These are phyloP conservation scores for Aspergillus brasiliensis DNA, from an alignment of 2,329 filamentous ascomycete genomes.

Conservation along the genomic window DNA sequence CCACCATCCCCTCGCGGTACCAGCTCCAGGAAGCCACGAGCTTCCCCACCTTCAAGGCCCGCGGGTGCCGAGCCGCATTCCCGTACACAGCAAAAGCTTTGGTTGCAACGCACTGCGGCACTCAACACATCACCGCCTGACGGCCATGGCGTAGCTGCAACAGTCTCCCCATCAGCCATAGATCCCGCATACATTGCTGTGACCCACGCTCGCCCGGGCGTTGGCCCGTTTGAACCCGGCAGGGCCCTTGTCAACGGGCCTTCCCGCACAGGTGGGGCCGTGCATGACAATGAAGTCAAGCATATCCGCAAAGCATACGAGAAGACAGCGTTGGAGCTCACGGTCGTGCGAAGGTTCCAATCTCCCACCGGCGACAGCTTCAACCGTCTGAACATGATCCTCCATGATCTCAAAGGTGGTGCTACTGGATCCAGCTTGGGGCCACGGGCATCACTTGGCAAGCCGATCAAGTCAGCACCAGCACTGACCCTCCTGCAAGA, in stretches of 20 bases:
- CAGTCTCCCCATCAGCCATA: constrained; percentile 37
- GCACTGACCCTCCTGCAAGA: constrained; percentile 35
- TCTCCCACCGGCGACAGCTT: constrained; percentile 49
- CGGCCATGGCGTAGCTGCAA: constrained; percentile 34
- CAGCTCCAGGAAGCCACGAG: constrained; percentile 30
- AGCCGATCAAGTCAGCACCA: constrained; percentile 39
- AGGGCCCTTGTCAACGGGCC: constrained; percentile 34
- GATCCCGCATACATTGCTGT: constrained; percentile 38
- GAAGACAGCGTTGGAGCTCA: constrained; percentile 45
- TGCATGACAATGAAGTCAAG: constrained; percentile 41
- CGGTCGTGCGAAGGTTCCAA: constrained; percentile 49
- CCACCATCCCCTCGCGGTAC: constrained; percentile 43
- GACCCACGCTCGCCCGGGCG: constrained; percentile 32
- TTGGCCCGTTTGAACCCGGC: constrained; percentile 32
- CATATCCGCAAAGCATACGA: constrained; percentile 49
- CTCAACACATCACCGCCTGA: constrained; percentile 49
- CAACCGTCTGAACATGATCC: constrained; percentile 36
- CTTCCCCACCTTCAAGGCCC: constrained; percentile 38
- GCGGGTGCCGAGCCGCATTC: constrained; percentile 44
- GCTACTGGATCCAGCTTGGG: constrained; percentile 11
- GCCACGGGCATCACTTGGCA: constrained; percentile 28
- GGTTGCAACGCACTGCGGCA: constrained; percentile 49
- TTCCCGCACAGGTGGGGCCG: constrained; percentile 27
- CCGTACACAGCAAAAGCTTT: constrained; percentile 52
- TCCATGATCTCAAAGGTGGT: constrained; percentile 22